Percentiles rank a stretch among this genome's conserved stretches.
phyloP scores from a whole-genome alignment of 169 alveolate genomes.

The Hepatocystis sp. region DNA sequence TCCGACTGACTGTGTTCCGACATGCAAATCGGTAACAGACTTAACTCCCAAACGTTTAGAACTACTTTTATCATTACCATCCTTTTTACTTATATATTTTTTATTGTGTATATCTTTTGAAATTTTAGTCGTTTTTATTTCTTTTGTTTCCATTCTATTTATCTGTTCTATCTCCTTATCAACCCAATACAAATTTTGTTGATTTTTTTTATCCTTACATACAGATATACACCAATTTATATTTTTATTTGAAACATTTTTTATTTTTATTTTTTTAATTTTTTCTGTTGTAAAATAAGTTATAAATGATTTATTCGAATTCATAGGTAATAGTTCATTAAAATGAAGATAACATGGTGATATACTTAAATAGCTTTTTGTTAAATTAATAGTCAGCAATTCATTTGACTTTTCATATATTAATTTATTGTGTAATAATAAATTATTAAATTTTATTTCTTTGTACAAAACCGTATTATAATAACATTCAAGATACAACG shows the following conservation, averaged over 20 bases:
- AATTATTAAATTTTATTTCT: conserved; percentile 9
- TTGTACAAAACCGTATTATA: conserved; percentile 2
- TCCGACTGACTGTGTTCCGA: too few relatives aligned
- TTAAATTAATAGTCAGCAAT: conserved; percentile 12
- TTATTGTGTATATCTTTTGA: too few relatives aligned
- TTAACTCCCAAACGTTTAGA: too few relatives aligned
- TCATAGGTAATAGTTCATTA: conserved; percentile 3
- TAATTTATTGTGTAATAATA: conserved; percentile 1
- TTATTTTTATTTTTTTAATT: conserved; percentile 20
- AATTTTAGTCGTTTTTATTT: too few relatives aligned
- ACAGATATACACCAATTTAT: conserved; percentile 9
- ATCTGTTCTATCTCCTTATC: not conserved
- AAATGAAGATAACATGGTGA: conserved; percentile 18
- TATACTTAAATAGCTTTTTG: conserved; percentile 9
- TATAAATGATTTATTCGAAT: conserved; percentile 21
- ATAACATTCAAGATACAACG: conserved; percentile 31
- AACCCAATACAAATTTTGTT: not conserved
- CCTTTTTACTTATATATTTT: too few relatives aligned
- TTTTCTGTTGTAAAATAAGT: conserved; percentile 18
- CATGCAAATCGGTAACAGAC: too few relatives aligned
- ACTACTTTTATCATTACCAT: too few relatives aligned
- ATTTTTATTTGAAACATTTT: conserved; percentile 11
- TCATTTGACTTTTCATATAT: conserved; percentile 11
- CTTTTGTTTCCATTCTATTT: not conserved
- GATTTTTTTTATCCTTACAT: conserved; percentile 12